phyloP scores from a whole-genome alignment of 495 filamentous ascomycete species.

The Glarea lozoyensis region DNA sequence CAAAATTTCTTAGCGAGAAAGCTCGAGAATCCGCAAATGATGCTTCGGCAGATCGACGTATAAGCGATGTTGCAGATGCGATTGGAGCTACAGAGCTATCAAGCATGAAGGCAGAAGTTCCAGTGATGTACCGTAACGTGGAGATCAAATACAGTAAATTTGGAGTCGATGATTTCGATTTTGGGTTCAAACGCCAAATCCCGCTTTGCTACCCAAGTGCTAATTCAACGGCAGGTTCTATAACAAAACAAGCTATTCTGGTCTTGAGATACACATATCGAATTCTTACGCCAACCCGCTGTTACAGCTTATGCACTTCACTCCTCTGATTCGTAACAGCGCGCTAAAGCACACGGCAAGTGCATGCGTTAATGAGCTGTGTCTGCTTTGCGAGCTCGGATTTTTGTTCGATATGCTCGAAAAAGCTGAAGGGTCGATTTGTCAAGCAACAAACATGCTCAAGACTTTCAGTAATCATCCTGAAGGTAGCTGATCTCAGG shows the following conservation, averaged over 20 bases:
- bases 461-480: constrained; percentile 76
- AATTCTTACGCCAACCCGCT: constrained; percentile 95
- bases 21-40: constrained; percentile 56
- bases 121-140: constrained; percentile 77
- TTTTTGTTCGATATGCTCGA: constrained; percentile 98
- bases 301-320: constrained; percentile 85
- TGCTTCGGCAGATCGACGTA: constrained; percentile 28
- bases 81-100: constrained; percentile 49
- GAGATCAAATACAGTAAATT: constrained; percentile 98
- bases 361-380: constrained; percentile 69
- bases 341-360: constrained; percentile 85
- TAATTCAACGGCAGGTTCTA: constrained; percentile 54
- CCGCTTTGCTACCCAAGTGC: constrained; percentile 1
- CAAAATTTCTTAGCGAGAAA: constrained; percentile 92
- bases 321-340: constrained; percentile 77
- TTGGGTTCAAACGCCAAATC: no score
- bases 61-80: constrained; percentile 55
- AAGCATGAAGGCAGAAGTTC: constrained; percentile 62
- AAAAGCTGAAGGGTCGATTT: constrained; percentile 85
- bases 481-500: constrained; percentile 36
- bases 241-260: constrained; percentile 85
- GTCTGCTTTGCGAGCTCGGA: constrained; percentile 88
- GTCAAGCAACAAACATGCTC: constrained; percentile 94
- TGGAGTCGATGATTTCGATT: constrained; percentile 96
- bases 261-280: constrained; percentile 88